phyloP scores from a whole-genome alignment of 257 asterid species.

The Solanum phureja region DNA sequence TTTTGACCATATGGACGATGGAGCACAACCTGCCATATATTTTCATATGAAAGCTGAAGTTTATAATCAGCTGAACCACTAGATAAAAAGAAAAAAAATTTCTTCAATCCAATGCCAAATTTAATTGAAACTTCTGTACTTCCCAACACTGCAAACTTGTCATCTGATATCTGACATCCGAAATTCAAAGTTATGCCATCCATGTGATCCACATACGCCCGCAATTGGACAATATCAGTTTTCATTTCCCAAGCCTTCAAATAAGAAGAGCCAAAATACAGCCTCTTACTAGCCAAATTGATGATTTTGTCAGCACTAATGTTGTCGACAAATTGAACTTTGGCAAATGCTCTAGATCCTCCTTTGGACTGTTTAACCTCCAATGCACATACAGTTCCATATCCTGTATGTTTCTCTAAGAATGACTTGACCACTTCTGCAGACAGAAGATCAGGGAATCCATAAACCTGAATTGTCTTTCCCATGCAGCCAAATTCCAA shows the following conservation, averaged over 20 bases:
- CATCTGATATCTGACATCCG: constrained; percentile 52
- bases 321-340: constrained; percentile 45
- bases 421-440: constrained; percentile 22
- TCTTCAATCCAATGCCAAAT: constrained; percentile 54
- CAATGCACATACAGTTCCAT: constrained; percentile 33
- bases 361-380: constrained; percentile 38
- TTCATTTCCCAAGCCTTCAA: constrained; percentile 37
- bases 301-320: constrained; percentile 22
- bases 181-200: constrained; percentile 31
- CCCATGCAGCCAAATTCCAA: constrained; percentile 5
- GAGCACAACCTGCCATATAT: constrained; percentile 62
- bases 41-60: constrained; percentile 69
- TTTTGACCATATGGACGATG: constrained; percentile 17
- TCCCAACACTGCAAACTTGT: constrained; percentile 42
- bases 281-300: constrained; percentile 9
- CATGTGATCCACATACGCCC: constrained; percentile 24
- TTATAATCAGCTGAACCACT: constrained; percentile 24
- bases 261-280: constrained; percentile 44
- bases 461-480: constrained; percentile 21
- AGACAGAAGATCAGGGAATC: constrained; percentile 29
- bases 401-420: constrained; percentile 28
- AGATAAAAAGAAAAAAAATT: constrained; percentile 30
- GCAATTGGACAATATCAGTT: constrained; percentile 27
- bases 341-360: constrained; percentile 50
- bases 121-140: constrained; percentile 22